Percentiles rank a stretch among this genome's conserved stretches.
Conservation (phyloP, 2,329 filamentous ascomycete genomes). For the Camillea tinctor region DNA sequence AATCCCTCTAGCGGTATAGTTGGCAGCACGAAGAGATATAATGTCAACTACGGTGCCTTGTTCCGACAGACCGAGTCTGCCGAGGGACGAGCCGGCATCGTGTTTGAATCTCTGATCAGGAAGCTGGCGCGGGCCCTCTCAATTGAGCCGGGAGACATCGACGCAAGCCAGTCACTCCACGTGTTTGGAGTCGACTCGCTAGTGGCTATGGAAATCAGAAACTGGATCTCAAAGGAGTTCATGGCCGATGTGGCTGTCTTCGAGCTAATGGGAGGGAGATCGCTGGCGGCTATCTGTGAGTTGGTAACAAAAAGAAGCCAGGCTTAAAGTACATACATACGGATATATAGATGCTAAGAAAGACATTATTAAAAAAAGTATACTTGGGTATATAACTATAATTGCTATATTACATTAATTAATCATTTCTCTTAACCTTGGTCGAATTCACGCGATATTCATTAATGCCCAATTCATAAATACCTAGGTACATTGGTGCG, state of each 20-base stretch:
- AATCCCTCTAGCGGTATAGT: constrained; percentile 4
- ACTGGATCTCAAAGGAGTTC: constrained; percentile 28
- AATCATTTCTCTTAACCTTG: too few relatives aligned
- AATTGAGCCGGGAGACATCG: constrained; percentile 24
- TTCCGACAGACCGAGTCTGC: background rate
- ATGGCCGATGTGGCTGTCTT: constrained; percentile 18
- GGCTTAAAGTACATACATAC: too few relatives aligned
- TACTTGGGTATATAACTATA: too few relatives aligned
- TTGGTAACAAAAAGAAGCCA: background rate
- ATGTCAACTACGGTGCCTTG: constrained; percentile 7
- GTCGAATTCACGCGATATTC: too few relatives aligned
- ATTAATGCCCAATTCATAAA: too few relatives aligned
- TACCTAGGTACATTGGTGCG: too few relatives aligned
- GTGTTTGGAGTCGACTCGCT: constrained; percentile 35
- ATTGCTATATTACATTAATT: too few relatives aligned
- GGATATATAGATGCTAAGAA: too few relatives aligned
- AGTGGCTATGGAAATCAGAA: constrained; percentile 34
- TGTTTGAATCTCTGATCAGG: constrained; percentile 3
- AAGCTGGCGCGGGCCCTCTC: constrained; percentile 9
- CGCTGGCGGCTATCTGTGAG: constrained; percentile 12
- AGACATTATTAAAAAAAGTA: too few relatives aligned
- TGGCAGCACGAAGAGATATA: too few relatives aligned
- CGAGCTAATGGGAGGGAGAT: constrained; percentile 21
- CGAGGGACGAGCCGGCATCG: constrained; percentile 13
- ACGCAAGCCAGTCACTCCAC: constrained; percentile 24